Percentiles rank a stretch among this genome's conserved stretches.
These are phyloP conservation scores for Naganishia vaughanmartiniae DNA, from an alignment of 768 basidiomycete species.

Conservation along the genomic window DNA sequence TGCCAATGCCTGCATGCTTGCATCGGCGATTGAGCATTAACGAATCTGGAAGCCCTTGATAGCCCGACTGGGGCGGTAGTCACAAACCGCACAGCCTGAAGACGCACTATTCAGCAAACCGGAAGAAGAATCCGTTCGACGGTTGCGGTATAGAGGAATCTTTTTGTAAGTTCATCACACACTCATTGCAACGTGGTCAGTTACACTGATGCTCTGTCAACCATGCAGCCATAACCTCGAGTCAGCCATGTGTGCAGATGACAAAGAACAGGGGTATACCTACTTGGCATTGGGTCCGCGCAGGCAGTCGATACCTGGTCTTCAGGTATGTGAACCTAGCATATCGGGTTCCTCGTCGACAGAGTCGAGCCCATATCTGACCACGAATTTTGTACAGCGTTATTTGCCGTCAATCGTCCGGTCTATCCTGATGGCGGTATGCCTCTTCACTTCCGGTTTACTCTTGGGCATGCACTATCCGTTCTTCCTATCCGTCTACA, in stretches of 20 bases:
- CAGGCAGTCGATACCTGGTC: slow-evolving; percentile 1
- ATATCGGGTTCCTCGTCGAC: neutral
- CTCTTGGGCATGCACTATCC: slow-evolving; percentile 39
- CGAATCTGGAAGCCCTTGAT: neutral
- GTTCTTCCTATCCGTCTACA: slow-evolving; percentile 41
- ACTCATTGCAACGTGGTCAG: neutral
- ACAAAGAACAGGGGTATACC: slow-evolving; percentile 13
- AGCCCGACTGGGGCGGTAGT: neutral
- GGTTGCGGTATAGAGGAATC: neutral
- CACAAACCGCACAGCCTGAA: neutral
- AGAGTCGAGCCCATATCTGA: neutral
- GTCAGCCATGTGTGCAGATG: neutral
- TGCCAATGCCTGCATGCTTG: neutral
- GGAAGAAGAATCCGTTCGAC: neutral
- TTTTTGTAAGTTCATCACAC: neutral
- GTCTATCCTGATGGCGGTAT: neutral
- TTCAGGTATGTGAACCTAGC: neutral
- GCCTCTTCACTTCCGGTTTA: slow-evolving; percentile 36
- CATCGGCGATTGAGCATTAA: too few species aligned
- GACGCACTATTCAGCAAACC: neutral
- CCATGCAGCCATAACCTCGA: neutral
- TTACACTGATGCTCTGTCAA: neutral
- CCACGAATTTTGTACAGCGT: neutral
- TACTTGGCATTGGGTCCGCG: neutral
- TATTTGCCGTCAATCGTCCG: neutral